Evolutionary conservation across 2,329 filamentous ascomycete genomes (phyloP), one percentile per base, ranked within the genome.

Genomic region (Penicillium sp.): DNA sequence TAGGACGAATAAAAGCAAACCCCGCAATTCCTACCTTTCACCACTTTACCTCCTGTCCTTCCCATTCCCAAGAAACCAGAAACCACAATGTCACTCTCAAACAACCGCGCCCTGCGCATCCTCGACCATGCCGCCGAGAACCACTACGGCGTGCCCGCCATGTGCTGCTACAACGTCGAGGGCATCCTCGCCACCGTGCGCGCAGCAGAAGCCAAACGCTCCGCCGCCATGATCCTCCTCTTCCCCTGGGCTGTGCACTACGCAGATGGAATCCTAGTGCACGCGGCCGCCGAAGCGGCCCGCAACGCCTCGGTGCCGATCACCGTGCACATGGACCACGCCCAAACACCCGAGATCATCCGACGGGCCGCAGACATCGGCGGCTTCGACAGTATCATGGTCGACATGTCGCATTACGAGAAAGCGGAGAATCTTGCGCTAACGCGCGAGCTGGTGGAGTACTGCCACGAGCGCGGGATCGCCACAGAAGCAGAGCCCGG

Each of bases 161-260:
- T 80, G 72, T 82, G 80, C 74, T 74, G 71, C 61, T 85, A 87
- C 74, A 85, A 87, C 61, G 71, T 87, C 48, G 85, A 88, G 69
- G 80, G 80, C 39, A 82, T 89, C 54, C 72, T 87, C 22, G 84
- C 82, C 1, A 82, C 80, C 3, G 80, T 87, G 38, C 77, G 77
- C 55, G 85, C 85, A 7, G 85, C 85, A 49, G 84, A 87, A 68
- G 76, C 77, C 22, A 83, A 83, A 51, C 73, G 73, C 38, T 84
- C 83, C 0, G 84, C 85, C 0, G 77, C 82, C 49, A 86, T 87
- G 73, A 80, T 87, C 57, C 80, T 85, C 22, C 78, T 87, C 55
- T 87, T 88, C 67, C 85, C 85, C 16, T 87, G 85, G 85, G 83
- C 84, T 0, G 75, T 87, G 42, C 71, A 82, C 52, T 87, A 85